Evolutionary conservation across 148 eudicot genomes (phyloP), one percentile per base, ranked within the genome.

Genomic region (Chenopodium formosanum): DNA sequence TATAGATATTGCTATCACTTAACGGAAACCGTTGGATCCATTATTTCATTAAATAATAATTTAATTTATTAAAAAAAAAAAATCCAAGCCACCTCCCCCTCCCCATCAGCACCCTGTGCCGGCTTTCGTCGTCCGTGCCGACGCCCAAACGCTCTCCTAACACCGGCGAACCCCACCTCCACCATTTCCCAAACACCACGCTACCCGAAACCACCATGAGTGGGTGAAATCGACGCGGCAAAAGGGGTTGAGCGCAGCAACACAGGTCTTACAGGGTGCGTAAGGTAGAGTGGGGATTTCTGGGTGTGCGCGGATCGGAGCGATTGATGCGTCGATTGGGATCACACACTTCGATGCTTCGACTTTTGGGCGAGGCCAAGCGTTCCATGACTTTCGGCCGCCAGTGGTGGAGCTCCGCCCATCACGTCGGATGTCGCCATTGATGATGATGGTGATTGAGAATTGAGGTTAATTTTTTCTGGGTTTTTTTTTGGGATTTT

Each of bases 341-440:
- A 95, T 88, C 80, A 95, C 97, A 84, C 93, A 92, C 82, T 95
- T 95, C 74, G 89, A 85, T 2, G 96, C 87, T 14, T 95, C 99
- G 1, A 95, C 94, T 62, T 95, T 95, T 6, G 99, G 89, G 10
- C 94, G 89, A 0, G 99, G 99, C 99, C 99, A 95, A 0, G 81
- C 78, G 73, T 93, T 90, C 97, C 97, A 95, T 1, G 97, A 86
- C 95, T 93, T 90, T 0, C 94, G 46, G 89, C 27, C 4, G 67
- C 12, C 11, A 12, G 48, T 2, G 44, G 48, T 19, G 72, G 23
- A 23, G 23, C 23, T 23, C 23, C 23, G 23, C 23, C 91, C 90
- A 91, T 91, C 90, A 90, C 90, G 82, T 92, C 97, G 65, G 91
- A 89, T 72, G 89, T 79, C 87, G 91, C 90, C 84, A 87, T 87